A percentile compares a stretch with the other conserved stretches of the same genome.
Evolutionary conservation across 148 eudicot species (phyloP).

Genomic region (Arctostaphylos glauca): DNA sequence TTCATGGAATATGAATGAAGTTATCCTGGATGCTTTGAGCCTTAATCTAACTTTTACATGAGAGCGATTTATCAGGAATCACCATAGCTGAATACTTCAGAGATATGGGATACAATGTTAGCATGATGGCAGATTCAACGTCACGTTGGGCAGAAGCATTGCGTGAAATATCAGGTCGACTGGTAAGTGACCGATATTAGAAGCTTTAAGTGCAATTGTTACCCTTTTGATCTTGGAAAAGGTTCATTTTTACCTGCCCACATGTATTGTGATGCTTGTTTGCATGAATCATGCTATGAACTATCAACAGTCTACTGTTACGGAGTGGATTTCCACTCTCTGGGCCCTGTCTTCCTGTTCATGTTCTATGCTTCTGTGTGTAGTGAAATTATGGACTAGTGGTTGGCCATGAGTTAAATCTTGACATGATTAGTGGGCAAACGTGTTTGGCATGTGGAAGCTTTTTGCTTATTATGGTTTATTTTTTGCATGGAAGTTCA

Average conservation of each 20-base stretch:
- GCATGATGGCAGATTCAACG: constrained; percentile 99
- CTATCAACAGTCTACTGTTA: background rate
- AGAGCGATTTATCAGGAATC: constrained; percentile 51
- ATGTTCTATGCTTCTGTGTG: background rate
- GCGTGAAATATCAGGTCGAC: constrained; percentile 99
- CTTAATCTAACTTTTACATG: background rate
- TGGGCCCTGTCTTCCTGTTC: background rate
- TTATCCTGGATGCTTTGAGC: constrained; percentile 7
- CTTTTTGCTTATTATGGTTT: background rate
- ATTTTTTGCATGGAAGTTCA: background rate
- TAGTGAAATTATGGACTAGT: background rate
- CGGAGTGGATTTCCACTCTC: background rate
- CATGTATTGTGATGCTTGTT: background rate
- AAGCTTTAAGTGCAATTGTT: background rate
- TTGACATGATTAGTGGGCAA: background rate
- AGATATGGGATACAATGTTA: constrained; percentile 99
- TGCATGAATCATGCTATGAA: background rate
- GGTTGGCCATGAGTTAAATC: background rate
- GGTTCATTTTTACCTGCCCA: constrained; percentile 14
- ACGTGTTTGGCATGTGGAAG: constrained; percentile 1
- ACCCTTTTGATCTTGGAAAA: constrained; percentile 8
- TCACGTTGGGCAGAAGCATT: constrained; percentile 99
- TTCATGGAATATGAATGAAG: background rate
- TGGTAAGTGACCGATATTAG: constrained; percentile 46
- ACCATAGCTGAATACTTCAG: constrained; percentile 97